phyloP scores from a whole-genome alignment of 163 green algal species.

The Chlorella variabilis region DNA sequence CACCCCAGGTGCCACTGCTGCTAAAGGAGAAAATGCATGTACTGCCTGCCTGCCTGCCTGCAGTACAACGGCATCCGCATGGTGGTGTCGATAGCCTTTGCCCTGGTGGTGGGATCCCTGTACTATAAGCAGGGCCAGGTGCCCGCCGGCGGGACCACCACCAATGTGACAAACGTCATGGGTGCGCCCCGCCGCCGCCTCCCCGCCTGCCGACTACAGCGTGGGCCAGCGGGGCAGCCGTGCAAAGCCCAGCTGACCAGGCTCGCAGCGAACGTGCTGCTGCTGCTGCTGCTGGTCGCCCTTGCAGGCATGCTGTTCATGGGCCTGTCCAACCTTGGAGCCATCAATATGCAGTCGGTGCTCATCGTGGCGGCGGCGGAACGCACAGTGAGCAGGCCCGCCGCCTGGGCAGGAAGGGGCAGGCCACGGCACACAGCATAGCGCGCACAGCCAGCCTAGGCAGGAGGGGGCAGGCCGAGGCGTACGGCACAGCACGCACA shows the following conservation, averaged over 20 bases:
- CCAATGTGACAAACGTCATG: constrained; percentile 23
- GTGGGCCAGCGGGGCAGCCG: too few relatives aligned
- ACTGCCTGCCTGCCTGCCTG: too few relatives aligned
- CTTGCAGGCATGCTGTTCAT: constrained; percentile 30
- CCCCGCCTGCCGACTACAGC: too few relatives aligned
- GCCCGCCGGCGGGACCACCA: too few relatives aligned
- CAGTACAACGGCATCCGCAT: constrained; percentile 70
- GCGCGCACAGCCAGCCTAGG: too few relatives aligned
- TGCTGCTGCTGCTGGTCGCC: constrained; percentile 42
- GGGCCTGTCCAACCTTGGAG: constrained; percentile 18
- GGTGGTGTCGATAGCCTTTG: constrained; percentile 58
- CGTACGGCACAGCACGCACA: too few relatives aligned
- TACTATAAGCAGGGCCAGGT: constrained; percentile 48
- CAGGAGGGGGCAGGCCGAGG: too few relatives aligned
- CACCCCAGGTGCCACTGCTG: too few relatives aligned
- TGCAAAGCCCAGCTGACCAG: constrained; percentile 48
- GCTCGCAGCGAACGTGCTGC: too few relatives aligned
- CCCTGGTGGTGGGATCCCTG: constrained; percentile 60
- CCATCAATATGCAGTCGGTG: constrained; percentile 51
- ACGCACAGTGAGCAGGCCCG: constrained; percentile 70
- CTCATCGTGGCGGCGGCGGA: constrained; percentile 74
- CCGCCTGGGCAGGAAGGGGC: too few relatives aligned
- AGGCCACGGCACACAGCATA: constrained; percentile 59
- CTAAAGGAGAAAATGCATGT: too few relatives aligned
- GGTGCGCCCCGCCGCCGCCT: too few relatives aligned